phyloP scores from a whole-genome alignment of 78 protist genomes.

The Dictyostelium discoideum region DNA sequence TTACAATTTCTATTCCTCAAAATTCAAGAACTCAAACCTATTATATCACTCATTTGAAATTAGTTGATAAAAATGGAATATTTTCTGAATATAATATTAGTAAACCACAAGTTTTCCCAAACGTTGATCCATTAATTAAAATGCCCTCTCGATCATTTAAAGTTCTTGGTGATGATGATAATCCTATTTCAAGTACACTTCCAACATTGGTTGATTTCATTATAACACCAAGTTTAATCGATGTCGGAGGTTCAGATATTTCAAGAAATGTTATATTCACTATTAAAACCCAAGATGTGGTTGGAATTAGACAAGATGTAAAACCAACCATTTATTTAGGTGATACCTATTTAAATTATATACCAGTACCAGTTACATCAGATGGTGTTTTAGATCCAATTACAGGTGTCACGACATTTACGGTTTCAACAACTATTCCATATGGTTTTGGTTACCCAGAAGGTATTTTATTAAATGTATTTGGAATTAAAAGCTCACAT shows the following conservation, averaged over 20 bases:
- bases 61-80: not conserved
- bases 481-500: not conserved
- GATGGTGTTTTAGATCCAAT: not conserved
- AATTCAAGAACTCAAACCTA: not conserved
- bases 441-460: not conserved
- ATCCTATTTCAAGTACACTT: not conserved
- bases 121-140: not conserved
- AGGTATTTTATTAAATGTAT: not conserved
- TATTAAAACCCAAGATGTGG: not conserved
- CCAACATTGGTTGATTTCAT: not conserved
- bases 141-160: not conserved
- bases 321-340: not conserved
- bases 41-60: not conserved
- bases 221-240: not conserved
- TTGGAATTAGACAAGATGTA: not conserved
- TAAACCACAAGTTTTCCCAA: not conserved
- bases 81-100: not conserved
- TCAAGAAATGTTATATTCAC: not conserved
- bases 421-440: not conserved
- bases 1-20: not conserved
- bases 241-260: not conserved
- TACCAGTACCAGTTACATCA: not conserved
- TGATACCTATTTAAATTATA: not conserved
- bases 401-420: not conserved
- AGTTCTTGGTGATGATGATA: not conserved